phyloP scores from a whole-genome alignment of 495 filamentous ascomycete genomes.

The Margaritispora aquatica region DNA sequence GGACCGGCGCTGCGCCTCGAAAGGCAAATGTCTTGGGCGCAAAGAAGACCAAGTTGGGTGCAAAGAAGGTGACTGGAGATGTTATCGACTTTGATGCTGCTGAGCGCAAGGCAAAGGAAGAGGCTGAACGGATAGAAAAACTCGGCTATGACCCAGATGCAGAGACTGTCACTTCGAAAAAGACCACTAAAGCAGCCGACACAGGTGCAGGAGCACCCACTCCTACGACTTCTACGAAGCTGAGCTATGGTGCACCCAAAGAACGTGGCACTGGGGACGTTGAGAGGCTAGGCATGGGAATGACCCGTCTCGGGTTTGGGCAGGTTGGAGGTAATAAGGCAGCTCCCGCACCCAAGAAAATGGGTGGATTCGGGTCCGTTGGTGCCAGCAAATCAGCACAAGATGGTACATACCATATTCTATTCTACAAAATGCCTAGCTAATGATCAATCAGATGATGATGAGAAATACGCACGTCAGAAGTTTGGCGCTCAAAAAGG shows the following conservation, averaged over 20 bases:
- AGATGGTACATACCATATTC: no score
- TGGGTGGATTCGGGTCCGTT: constrained; percentile 82
- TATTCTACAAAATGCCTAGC: no score
- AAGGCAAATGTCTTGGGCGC: constrained; percentile 82
- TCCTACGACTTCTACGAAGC: constrained; percentile 60
- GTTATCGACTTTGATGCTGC: constrained; percentile 93
- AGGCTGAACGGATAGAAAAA: constrained; percentile 93
- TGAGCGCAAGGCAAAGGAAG: constrained; percentile 93
- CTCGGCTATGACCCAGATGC: constrained; percentile 96
- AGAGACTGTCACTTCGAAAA: constrained; percentile 58
- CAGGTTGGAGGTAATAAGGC: constrained; percentile 66
- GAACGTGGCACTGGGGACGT: constrained; percentile 64
- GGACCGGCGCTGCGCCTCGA: constrained; percentile 51
- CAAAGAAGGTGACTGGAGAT: constrained; percentile 78
- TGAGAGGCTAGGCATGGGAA: constrained; percentile 87
- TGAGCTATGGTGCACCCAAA: constrained; percentile 49
- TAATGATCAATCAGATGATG: no score
- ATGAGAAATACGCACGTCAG: constrained; percentile 64
- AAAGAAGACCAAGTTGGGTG: constrained; percentile 86
- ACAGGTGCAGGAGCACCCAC: constrained; percentile 63
- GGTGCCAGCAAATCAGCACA: constrained; percentile 58
- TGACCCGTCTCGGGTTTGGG: constrained; percentile 83
- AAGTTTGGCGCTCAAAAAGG: constrained; percentile 92
- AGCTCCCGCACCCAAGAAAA: constrained; percentile 55
- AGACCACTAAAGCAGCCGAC: constrained; percentile 36